Evolutionary conservation across 768 basidiomycete species (phyloP), one percentile per base, ranked within the genome.

Genomic region (Antrodiella citrinella): DNA sequence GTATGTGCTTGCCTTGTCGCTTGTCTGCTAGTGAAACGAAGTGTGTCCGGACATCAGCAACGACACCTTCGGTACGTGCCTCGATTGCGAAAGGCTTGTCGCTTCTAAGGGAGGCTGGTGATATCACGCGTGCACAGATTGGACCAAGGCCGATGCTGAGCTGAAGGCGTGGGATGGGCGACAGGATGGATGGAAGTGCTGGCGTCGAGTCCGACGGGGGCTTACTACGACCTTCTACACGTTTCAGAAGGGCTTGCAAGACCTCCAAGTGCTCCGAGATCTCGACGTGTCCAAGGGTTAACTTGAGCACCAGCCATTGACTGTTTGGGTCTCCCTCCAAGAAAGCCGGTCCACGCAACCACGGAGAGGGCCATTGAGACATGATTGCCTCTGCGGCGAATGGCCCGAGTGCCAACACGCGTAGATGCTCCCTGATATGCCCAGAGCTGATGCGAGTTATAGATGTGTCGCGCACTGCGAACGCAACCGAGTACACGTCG

Each of bases 291-390:
- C 71, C 71, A 4, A 61, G 15, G 2, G 57, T 48, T 3, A 60
- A 7, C 4, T 56, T 40, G 19, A 81, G 57, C 22, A 75, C 74
- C 18, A 86, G 44, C 11, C 82, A 68, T 10, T 85, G 72, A 9
- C 74, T 69, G 59, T 81, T 82, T 7, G 80, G 75, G 57, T 84
- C 82, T 20, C 76, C 78, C 11, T 65, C 53, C 41, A 82, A 61
- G 56, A 82, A 78, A 0, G 73, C 67, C 19, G 74, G 68, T 2
- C 72, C 63, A 25, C 65, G 64, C 24, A 83, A 63, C 69, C 76
- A 76, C n/a, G 75, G 76, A 39, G 73, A 62, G 7, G 82, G 80
- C 84, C 83, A 88, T 61, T 81, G 79, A 2, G 74, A 74, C 19
- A 72, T 63, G 20, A 84, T 63, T 1, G 68, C 60, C 44, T 73